phyloP scores from a whole-genome alignment of 2,329 filamentous ascomycete genomes.

The Microthyrium microscopicum region DNA sequence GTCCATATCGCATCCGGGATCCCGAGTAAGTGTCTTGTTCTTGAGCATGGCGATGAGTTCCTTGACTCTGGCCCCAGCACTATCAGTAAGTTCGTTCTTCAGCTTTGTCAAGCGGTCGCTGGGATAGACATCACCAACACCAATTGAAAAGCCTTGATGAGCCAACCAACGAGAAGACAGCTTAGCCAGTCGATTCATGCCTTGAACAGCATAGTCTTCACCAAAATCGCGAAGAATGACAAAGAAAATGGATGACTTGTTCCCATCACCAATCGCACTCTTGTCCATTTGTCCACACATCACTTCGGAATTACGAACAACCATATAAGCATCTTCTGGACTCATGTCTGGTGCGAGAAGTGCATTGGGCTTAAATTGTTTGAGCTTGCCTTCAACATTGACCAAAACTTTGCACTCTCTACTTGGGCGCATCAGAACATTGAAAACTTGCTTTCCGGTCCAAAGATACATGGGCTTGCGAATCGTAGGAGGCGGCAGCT shows the following conservation, averaged over 20 bases:
- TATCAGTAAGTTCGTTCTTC: constrained; percentile 60
- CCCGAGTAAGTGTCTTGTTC: constrained; percentile 64
- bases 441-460: constrained; percentile 97
- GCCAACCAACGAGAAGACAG: constrained; percentile 77
- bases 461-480: constrained; percentile 74
- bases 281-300: constrained; percentile 99
- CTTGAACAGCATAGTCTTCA: constrained; percentile 68
- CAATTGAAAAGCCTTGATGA: constrained; percentile 89
- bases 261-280: constrained; percentile 86
- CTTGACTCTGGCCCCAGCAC: constrained; percentile 67
- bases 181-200: constrained; percentile 88
- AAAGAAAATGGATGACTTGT: constrained; percentile 96
- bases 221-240: constrained; percentile 92
- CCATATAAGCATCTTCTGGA: constrained; percentile 61
- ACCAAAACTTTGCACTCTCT: constrained; percentile 65
- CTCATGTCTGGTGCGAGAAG: constrained; percentile 61
- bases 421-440: constrained; percentile 78
- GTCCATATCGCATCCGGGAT: constrained; percentile 78
- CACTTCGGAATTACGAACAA: constrained; percentile 88
- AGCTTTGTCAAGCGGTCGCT: constrained; percentile 50
- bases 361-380: constrained; percentile 52
- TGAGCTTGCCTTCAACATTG: constrained; percentile 86
- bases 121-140: constrained; percentile 86
- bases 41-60: constrained; percentile 70
- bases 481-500: constrained; percentile 74